Conservation (phyloP, 139 green algal genomes). For the Closterium sp. region DNA sequence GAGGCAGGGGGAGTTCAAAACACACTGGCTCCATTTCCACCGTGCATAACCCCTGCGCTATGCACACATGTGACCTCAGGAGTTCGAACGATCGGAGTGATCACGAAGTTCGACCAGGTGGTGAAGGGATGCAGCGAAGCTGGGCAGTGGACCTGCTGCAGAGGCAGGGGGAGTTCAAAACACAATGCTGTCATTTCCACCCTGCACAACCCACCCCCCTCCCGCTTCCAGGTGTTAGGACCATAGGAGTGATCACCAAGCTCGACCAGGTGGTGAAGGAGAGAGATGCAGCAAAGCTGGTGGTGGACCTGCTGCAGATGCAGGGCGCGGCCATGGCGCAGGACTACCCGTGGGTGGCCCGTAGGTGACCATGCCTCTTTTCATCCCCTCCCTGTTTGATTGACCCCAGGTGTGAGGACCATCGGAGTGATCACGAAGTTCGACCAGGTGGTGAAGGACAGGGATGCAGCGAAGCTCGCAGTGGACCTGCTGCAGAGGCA, state of each 20-base stretch:
- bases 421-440: slow-evolving; percentile 35
- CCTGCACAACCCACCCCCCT: too few species aligned
- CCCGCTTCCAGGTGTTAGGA: too few species aligned
- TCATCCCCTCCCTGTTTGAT: too few species aligned
- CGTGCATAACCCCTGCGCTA: too few species aligned
- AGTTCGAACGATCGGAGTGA: slow-evolving; percentile 24
- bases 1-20: neutral
- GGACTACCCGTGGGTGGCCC: slow-evolving; percentile 23
- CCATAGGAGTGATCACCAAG: too few species aligned
- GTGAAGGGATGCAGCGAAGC: neutral
- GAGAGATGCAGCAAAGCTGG: neutral
- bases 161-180: neutral
- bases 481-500: slow-evolving; percentile 18
- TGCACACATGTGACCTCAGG: too few species aligned
- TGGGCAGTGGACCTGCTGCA: slow-evolving; percentile 12
- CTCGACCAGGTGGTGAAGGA: neutral
- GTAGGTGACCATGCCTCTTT: neutral
- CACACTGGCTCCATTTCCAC: neutral
- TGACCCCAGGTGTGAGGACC: slow-evolving; percentile 17
- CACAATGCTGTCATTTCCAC: slow-evolving; percentile 11
- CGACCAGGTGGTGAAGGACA: slow-evolving; percentile 16
- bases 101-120: slow-evolving; percentile 27
- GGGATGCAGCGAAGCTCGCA: neutral
- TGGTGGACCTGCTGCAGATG: slow-evolving; percentile 4
- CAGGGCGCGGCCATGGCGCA: slow-evolving; percentile 1